Conservation (phyloP, 2,329 filamentous ascomycete species). For the Alternaria ventricosa region DNA sequence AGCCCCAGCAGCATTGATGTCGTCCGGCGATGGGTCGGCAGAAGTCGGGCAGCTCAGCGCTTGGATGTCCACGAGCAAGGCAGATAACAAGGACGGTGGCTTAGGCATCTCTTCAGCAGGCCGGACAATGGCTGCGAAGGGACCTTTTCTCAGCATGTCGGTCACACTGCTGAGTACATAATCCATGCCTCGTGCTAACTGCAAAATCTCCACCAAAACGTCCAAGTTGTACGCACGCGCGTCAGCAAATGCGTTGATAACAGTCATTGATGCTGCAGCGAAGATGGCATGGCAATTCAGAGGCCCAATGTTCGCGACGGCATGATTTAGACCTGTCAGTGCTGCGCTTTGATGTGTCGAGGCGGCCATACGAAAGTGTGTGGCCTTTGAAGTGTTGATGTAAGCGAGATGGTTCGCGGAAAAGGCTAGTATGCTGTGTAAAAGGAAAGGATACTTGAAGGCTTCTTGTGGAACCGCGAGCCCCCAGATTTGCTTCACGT, state of each 20-base stretch:
- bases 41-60: conserved; percentile 10
- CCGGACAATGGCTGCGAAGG: conserved; percentile 29
- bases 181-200: conserved; percentile 37
- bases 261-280: conserved; percentile 28
- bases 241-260: conserved; percentile 36
- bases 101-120: conserved; percentile 13
- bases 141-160: conserved; percentile 27
- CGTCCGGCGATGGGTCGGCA: conserved; percentile 9
- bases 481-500: conserved; percentile 42
- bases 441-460: conserved; percentile 42
- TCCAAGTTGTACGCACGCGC: conserved; percentile 24
- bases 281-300: conserved; percentile 41
- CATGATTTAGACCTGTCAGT: conserved; percentile 28
- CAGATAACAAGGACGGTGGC: conserved; percentile 25
- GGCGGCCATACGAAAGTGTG: conserved; percentile 32
- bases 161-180: conserved; percentile 26
- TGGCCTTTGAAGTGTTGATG: conserved; percentile 26
- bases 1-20: conserved; percentile 12
- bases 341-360: conserved; percentile 38
- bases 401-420: conserved; percentile 46
- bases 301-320: conserved; percentile 28
- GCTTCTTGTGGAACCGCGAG: conserved; percentile 44
- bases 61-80: conserved; percentile 31
- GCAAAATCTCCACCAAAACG: conserved; percentile 35
- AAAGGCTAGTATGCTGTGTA: conserved; percentile 49